Conservation (phyloP, 805 yeast genomes). For the Clavispora santaluciae region DNA sequence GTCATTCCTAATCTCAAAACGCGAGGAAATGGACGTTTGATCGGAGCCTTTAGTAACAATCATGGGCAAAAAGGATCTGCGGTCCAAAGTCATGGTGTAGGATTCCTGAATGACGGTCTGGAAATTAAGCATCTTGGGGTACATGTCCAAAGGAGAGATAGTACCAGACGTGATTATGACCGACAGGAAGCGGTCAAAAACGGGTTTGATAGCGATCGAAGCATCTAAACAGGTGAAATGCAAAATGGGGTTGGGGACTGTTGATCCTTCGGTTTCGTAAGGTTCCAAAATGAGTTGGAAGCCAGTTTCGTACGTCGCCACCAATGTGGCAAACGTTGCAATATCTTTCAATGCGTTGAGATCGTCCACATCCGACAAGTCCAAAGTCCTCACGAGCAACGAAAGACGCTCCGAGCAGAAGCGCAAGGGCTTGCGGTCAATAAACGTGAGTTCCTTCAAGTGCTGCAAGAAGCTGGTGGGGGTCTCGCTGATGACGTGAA, state of each 20-base stretch:
- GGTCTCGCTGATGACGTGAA: slow-evolving; percentile 97
- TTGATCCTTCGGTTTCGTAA: slow-evolving; percentile 85
- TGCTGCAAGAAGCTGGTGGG: slow-evolving; percentile 91
- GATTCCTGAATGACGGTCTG: slow-evolving; percentile 92
- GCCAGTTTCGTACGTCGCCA: slow-evolving; percentile 92
- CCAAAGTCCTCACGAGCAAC: slow-evolving; percentile 81
- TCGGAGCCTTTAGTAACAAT: slow-evolving; percentile 97
- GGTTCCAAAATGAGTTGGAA: slow-evolving; percentile 92
- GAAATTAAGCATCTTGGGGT: slow-evolving; percentile 93
- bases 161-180: slow-evolving; percentile 97
- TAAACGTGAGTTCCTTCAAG: slow-evolving; percentile 86
- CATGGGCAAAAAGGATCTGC: slow-evolving; percentile 90
- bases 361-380: slow-evolving; percentile 83
- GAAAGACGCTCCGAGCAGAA: slow-evolving; percentile 92
- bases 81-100: slow-evolving; percentile 90
- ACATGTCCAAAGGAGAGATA: slow-evolving; percentile 97
- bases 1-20: slow-evolving; percentile 95
- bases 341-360: slow-evolving; percentile 90
- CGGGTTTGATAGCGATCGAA: slow-evolving; percentile 95
- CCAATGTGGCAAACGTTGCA: slow-evolving; percentile 94
- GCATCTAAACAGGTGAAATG: slow-evolving; percentile 96
- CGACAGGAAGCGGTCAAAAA: slow-evolving; percentile 86
- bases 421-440: slow-evolving; percentile 84
- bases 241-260: slow-evolving; percentile 94
- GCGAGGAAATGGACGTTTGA: slow-evolving; percentile 93